Evolutionary conservation across 352 stramenopile species (phyloP), one percentile per base, ranked within the genome.

Genomic region (Discostella stelligera): DNA sequence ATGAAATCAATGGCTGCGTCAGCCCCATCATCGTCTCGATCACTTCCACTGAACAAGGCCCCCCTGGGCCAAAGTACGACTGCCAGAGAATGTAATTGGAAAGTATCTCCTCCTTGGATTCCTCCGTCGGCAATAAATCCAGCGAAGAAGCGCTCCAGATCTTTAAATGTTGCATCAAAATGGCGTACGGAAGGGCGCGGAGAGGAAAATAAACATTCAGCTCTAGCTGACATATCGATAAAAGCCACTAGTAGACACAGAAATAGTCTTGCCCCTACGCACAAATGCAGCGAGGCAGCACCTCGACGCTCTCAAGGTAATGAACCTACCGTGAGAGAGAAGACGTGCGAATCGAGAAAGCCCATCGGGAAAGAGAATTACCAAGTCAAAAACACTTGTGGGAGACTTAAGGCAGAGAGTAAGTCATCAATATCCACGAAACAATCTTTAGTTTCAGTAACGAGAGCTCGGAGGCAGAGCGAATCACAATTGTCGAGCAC

Each of bases 131-230:
- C 25, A n/a, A 66, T 70, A 5, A 80, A 80, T 44, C 71, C 71
- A 14, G 71, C 71, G 10, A 80, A 32, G 37, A 80, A 80, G 50
- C 41, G 63, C 21, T 66, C 64, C 16, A 80, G 69, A 62, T 14
- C 23, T 56, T n/a, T 20, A 41, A 5, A 5, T 39, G 37, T 37
- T 3, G 46, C 53, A 16, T 16, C 16, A 30, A 69, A 6, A n/a
- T 20, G 25, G 41, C 23, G 18, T 20, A 23, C 25, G 14, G 25
- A 21, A 63, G 55, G 16, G 46, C 0, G 18, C 55, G 18, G 1
- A 23, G 55, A 44, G 55, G 46, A 48, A 16, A 63, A 1, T 16
- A 55, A 55, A 23, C 6, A 6, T 9, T 55, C 23, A 30, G 0
- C 16, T 9, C 49, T 32, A 32, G 27, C 27, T 5, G 27, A 32